Evolutionary conservation across 352 stramenopile species (phyloP), one percentile per base, ranked within the genome.

Genomic region (Pythium volutum): DNA sequence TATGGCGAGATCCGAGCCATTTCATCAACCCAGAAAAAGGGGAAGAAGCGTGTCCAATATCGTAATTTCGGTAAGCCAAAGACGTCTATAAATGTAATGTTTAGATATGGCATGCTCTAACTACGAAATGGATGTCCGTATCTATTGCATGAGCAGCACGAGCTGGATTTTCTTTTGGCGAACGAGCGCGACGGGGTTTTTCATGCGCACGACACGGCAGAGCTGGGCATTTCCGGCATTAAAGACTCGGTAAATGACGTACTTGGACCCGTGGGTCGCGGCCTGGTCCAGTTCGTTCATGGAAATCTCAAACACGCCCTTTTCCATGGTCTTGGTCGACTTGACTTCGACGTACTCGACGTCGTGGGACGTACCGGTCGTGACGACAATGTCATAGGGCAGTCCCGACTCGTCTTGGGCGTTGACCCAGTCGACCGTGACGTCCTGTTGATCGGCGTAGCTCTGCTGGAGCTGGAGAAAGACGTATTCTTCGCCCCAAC

Each of bases 301-400:
- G 55, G 82, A 93, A 67, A 95, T 95, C 79, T 95, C 86, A 47
- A 95, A 95, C 56, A 89, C 71, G 25, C 74, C 72, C 59, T 95
- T 95, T 66, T 95, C 86, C 77, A 89, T 91, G 22, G 84, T 95
- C 31, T 84, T 82, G 41, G 86, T 95, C 36, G 81, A 82, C 55
- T 95, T 95, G 43, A 95, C 86, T 60, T 95, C 86, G 29, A 93
- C 75, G 64, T 89, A 95, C 70, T 95, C 84, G 50, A 86, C 70
- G 34, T 89, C 67, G 33, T 66, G 45, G 45, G 58, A 62, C 29
- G 70, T 74, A 25, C 74, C 78, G 27, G 47, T 68, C 11, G 49
- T 72, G 15, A 77, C 83, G 15, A 93, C 52, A 33, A 95, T 73
- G 62, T 95, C 86, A 66, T 95, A 95, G 18, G 86, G 86, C 23